A percentile compares a stretch with the other conserved stretches of the same genome.
phyloP scores from a whole-genome alignment of 2,329 filamentous ascomycete genomes.

The Aspergillus fischeri region DNA sequence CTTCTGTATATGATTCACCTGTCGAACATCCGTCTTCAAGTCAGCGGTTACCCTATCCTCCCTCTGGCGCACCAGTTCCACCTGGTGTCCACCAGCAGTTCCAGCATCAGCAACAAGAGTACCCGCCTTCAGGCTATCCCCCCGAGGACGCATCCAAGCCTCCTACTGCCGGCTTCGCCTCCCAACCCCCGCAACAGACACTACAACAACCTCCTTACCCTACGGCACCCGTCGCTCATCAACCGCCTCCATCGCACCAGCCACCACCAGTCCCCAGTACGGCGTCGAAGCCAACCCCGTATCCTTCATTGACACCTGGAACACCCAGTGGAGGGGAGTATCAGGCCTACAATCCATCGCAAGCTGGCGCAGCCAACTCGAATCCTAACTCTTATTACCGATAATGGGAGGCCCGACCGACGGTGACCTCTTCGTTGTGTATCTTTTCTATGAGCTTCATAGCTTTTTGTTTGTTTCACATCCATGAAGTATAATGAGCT shows the following conservation, averaged over 20 bases:
- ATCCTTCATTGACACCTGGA: constrained; percentile 28
- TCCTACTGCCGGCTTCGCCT: constrained; percentile 12
- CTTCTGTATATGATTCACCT: constrained; percentile 72
- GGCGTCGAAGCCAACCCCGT: constrained; percentile 28
- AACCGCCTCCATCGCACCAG: constrained; percentile 30
- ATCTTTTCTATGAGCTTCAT: not conserved
- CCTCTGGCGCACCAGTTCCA: constrained; percentile 23
- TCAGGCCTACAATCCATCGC: constrained; percentile 36
- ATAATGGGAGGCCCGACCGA: constrained; percentile 14
- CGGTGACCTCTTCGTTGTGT: not conserved
- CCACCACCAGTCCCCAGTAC: constrained; percentile 33
- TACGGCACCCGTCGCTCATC: constrained; percentile 24
- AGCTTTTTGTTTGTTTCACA: not conserved
- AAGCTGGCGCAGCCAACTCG: constrained; percentile 24
- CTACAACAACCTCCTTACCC: constrained; percentile 33
- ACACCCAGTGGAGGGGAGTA: constrained; percentile 26
- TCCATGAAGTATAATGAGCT: not conserved
- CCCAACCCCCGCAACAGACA: constrained; percentile 1
- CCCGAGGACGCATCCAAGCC: constrained; percentile 29
- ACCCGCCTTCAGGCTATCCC: constrained; percentile 40
- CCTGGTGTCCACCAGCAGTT: constrained; percentile 27
- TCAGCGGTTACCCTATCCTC: constrained; percentile 33
- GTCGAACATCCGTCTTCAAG: constrained; percentile 41
- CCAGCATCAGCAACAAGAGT: constrained; percentile 33
- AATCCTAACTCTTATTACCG: constrained; percentile 40